Evolutionary conservation across 345 rosid genomes (phyloP), one percentile per base, ranked within the genome.

Genomic region (Combretum micranthum): DNA sequence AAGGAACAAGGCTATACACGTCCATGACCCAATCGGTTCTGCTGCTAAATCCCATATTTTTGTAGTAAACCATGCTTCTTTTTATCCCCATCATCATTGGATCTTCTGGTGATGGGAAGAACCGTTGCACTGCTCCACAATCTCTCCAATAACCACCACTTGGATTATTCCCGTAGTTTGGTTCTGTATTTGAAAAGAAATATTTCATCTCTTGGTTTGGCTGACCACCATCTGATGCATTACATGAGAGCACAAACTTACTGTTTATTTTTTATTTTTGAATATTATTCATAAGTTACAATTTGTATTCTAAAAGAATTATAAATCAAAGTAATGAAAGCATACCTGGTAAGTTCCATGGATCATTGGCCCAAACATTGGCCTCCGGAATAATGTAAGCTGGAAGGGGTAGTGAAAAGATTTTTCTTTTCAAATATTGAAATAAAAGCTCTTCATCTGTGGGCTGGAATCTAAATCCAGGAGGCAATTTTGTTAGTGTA

Each of bases 371-470:
- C 26, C 26, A 50, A 26, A 50, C 53, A 50, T 50, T 17, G 21
- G 51, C 11, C 18, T 61, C 64, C 1, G 64, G 56, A 37, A 61
- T 52, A 56, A 61, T n/a, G n/a, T 57, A 61, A 42, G 64, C 50
- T 3, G 64, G 64, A 19, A 44, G 55, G 7, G 64, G 64, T 42
- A 52, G 55, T 15, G 49, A 20, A 15, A 51, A 50, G 17, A 51
- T 37, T 39, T 61, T 61, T 47, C 56, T 49, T 44, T 45, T 23
- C 56, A 61, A 52, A 39, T 61, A 61, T 42, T 61, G 54, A 15
- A 61, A 51, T 20, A 61, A 25, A 4, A 61, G 46, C 50, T 61
- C 64, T 42, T 61, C 64, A 17, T 61, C 64, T 4, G 64, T 61
- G 10, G 64, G 64, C 47, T 61, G 54, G 22, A 61, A 61, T 43